phyloP scores from a whole-genome alignment of 257 asterid species.

The Solanum verrucosum region DNA sequence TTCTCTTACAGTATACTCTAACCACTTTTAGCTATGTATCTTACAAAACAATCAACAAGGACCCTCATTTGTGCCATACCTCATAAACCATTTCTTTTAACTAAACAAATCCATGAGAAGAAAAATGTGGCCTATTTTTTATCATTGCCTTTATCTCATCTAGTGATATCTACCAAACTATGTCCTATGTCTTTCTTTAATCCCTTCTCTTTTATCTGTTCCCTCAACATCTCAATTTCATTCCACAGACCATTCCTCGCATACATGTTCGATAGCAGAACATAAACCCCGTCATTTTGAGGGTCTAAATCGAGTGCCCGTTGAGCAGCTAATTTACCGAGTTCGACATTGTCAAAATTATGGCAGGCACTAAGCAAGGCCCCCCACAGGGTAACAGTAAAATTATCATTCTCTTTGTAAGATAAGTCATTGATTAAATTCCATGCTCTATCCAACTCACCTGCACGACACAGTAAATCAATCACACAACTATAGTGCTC shows the following conservation, averaged over 20 bases:
- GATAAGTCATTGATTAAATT: constrained; percentile 35
- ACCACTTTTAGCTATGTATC: not conserved
- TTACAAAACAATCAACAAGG: not conserved
- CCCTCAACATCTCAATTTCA: constrained; percentile 63
- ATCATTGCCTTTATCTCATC: constrained; percentile 3
- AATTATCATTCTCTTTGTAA: constrained; percentile 3
- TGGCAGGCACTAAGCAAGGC: constrained; percentile 68
- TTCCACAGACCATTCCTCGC: constrained; percentile 72
- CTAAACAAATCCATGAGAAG: not conserved
- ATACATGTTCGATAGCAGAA: constrained; percentile 65
- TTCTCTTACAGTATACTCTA: not conserved
- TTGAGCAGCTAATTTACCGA: constrained; percentile 68
- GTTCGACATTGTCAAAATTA: constrained; percentile 55
- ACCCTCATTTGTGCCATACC: not conserved
- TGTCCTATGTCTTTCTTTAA: constrained; percentile 63
- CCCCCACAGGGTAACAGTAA: constrained; percentile 65
- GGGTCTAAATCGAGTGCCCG: constrained; percentile 75
- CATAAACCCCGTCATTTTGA: constrained; percentile 52
- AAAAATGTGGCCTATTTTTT: not conserved
- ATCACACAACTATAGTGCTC: constrained; percentile 84
- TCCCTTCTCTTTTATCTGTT: constrained; percentile 44
- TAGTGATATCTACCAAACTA: constrained; percentile 37
- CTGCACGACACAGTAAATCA: constrained; percentile 75
- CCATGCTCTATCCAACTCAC: constrained; percentile 73
- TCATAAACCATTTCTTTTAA: not conserved